Base-by-base conservation (phyloP, 163 green algal species). In the Scenedesmus sp. region DNA sequence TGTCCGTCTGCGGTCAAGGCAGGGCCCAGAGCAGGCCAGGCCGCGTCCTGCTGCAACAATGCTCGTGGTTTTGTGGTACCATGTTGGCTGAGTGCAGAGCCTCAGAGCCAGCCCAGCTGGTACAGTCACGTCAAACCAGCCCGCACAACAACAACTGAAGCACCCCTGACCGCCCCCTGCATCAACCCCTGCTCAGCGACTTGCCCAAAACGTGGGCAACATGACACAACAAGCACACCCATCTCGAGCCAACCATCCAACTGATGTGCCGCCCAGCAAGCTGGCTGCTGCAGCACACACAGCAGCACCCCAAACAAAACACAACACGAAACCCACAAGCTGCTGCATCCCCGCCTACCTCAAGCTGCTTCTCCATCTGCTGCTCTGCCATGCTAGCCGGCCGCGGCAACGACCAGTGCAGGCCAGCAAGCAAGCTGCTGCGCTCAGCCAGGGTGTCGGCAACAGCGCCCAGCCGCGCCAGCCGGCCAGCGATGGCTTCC, bases 11-110 rank as follows among this genome's bases (percentile, higher is more conserved):
- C 12, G 79, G 87, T 13, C 87, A 59, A 3, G 87, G 79, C 79
- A 87, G 20, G 2, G n/a, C 51, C 87, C 87, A 91, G 61, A 88
- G 87, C 79, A 91, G n/a, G n/a, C n/a, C n/a, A n/a, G n/a, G n/a
- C n/a, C n/a, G n/a, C n/a, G n/a, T n/a, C n/a, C n/a, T n/a, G n/a
- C n/a, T n/a, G n/a, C n/a, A n/a, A n/a, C n/a, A n/a, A n/a, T n/a
- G n/a, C n/a, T n/a, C n/a, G n/a, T n/a, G n/a, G n/a, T n/a, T n/a
- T n/a, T n/a, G n/a, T n/a, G n/a, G n/a, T n/a, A n/a, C n/a, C n/a
- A n/a, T n/a, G n/a, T n/a, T n/a, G n/a, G n/a, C n/a, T n/a, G n/a
- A n/a, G n/a, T n/a, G n/a, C n/a, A n/a, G n/a, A n/a, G n/a, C n/a
- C n/a, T n/a, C n/a, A n/a, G n/a, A n/a, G n/a, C n/a, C n/a, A n/a